Evolutionary conservation across 345 rosid genomes (phyloP).

Genomic region (Gossypium stocksii): DNA sequence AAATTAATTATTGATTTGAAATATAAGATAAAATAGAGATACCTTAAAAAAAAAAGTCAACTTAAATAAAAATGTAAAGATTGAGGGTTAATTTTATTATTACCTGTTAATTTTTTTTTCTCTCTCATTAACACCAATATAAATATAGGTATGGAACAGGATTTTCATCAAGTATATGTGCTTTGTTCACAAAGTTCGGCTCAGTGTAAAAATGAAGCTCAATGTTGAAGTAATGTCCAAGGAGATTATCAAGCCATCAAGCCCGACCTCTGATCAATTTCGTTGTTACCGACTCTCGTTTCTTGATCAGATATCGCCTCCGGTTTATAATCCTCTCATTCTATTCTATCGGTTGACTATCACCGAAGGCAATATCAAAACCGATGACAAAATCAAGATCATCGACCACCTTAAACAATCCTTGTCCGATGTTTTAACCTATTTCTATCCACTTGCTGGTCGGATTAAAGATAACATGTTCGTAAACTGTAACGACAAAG

Average conservation of each 20-base stretch:
- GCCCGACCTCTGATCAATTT: neutral
- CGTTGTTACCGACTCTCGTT: neutral
- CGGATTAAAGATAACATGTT: constrained; percentile 7
- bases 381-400: neutral
- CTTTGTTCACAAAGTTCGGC: neutral
- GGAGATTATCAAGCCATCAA: constrained; percentile 1
- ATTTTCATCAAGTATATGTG: neutral
- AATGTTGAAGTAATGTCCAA: neutral
- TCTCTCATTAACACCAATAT: neutral
- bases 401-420: constrained; percentile 11
- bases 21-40: too few species aligned
- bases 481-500: constrained; percentile 33
- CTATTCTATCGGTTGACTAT: neutral
- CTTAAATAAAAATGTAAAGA: too few species aligned
- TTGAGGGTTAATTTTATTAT: too few species aligned
- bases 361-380: neutral
- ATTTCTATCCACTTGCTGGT: constrained; percentile 35
- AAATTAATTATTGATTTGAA: too few species aligned
- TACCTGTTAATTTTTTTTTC: too few species aligned
- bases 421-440: constrained; percentile 21
- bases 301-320: neutral
- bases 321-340: neutral
- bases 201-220: constrained; percentile 2
- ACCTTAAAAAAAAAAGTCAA: too few species aligned
- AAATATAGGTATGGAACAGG: neutral